phyloP scores from a whole-genome alignment of 164 flowering plant genomes.

The Nymphaea colorata region DNA sequence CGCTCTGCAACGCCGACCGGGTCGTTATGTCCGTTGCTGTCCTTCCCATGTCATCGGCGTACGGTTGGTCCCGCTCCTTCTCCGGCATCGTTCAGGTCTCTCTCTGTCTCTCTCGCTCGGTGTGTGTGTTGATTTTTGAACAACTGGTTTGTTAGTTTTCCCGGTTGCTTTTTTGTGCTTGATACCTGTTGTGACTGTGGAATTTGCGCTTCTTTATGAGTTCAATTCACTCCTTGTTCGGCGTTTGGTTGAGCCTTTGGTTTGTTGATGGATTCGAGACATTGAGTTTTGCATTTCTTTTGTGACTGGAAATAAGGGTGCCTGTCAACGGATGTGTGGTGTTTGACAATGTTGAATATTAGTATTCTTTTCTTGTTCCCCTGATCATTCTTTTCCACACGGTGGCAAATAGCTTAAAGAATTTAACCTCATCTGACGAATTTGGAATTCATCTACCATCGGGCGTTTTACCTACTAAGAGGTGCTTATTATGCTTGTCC shows the following conservation, averaged over 20 bases:
- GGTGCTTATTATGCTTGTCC: not conserved
- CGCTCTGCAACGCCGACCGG: conserved; percentile 87
- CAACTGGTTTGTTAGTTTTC: not conserved
- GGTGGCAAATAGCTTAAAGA: too few species aligned
- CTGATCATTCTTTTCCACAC: not conserved
- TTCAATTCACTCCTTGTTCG: not conserved
- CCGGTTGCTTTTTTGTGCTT: not conserved
- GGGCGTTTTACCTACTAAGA: not conserved
- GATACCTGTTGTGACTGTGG: not conserved
- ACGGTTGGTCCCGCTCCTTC: conserved; percentile 81
- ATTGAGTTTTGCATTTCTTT: not conserved
- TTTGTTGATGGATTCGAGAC: not conserved
- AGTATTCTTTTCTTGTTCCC: not conserved
- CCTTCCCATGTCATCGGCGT: conserved; percentile 63
- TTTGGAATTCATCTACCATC: not conserved
- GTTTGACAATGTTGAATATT: not conserved
- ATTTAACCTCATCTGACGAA: not conserved
- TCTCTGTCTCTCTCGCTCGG: not conserved
- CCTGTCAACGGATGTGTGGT: not conserved
- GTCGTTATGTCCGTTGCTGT: conserved; percentile 97
- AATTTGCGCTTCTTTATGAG: not conserved
- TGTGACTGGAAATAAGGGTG: not conserved
- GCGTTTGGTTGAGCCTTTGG: not conserved
- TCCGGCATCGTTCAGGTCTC: conserved; percentile 89
- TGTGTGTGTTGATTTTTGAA: not conserved